Evolutionary conservation across 1,284 basidiomycete species (phyloP).

Genomic region (Fomitopsis schrenkii): DNA sequence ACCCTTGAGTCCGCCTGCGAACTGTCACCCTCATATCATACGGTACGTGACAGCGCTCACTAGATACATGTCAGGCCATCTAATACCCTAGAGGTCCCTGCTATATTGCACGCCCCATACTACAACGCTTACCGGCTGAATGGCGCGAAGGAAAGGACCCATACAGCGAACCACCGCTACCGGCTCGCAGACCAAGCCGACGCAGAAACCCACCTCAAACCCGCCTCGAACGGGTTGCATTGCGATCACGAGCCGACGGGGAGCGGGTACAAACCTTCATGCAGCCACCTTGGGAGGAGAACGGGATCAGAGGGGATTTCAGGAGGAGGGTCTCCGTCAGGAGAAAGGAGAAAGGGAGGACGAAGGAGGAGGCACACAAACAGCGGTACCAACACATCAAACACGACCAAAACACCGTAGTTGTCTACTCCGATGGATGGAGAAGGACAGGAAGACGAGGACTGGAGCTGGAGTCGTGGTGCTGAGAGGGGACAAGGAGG

Average conservation of each 20-base stretch:
- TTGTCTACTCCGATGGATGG: conserved; percentile 26
- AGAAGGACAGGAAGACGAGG: conserved; percentile 15
- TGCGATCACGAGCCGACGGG: background rate
- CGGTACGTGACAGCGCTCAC: too few species aligned
- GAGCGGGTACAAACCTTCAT: background rate
- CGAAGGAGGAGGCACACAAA: conserved; percentile 4
- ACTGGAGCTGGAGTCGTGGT: conserved; percentile 9
- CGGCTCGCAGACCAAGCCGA: background rate
- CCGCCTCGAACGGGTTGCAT: background rate
- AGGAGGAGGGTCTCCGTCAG: background rate
- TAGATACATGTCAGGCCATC: too few species aligned
- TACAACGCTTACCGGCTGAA: conserved; percentile 15
- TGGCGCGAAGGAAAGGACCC: background rate
- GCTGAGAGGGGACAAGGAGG: conserved; percentile 14
- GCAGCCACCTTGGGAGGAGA: conserved; percentile 1
- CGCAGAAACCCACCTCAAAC: background rate
- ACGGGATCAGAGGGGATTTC: background rate
- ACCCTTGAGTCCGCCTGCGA: too few species aligned
- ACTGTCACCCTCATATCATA: too few species aligned
- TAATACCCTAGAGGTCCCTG: too few species aligned
- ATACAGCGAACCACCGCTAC: background rate
- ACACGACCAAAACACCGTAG: background rate
- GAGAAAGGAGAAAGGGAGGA: conserved; percentile 5
- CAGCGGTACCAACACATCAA: background rate
- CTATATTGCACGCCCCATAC: conserved; percentile 22